Conservation (phyloP, 179 eudicot species). For the Beta macrorhiza region DNA sequence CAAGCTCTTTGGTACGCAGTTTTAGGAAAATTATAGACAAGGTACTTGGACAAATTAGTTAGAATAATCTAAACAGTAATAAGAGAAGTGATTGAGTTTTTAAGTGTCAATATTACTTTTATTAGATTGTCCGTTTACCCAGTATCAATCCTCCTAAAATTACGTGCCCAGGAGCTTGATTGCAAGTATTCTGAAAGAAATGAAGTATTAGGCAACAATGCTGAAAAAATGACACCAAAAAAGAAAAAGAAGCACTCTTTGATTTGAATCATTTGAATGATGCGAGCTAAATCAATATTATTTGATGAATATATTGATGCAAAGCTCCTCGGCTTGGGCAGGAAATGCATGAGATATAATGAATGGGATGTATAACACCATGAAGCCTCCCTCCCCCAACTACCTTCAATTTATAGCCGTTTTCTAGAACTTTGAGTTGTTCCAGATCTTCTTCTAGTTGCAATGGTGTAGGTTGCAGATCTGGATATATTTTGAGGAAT, state of each 20-base stretch:
- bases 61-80: too few relatives aligned
- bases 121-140: too few relatives aligned
- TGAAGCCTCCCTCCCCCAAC: not conserved
- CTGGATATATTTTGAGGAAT: slow-evolving; percentile 74
- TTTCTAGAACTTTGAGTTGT: slow-evolving; percentile 94
- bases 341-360: not conserved
- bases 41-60: too few relatives aligned
- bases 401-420: slow-evolving; percentile 96
- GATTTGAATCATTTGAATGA: not conserved
- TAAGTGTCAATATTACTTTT: too few relatives aligned
- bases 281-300: not conserved
- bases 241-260: not conserved
- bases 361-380: not conserved
- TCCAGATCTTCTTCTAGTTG: slow-evolving; percentile 97
- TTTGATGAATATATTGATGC: not conserved
- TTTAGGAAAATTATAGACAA: too few relatives aligned
- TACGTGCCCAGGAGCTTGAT: too few relatives aligned
- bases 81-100: too few relatives aligned
- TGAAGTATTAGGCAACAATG: not conserved
- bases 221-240: not conserved
- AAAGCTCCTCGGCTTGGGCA: not conserved
- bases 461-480: slow-evolving; percentile 77
- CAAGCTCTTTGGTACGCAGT: too few relatives aligned
- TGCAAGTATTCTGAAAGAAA: too few relatives aligned
- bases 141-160: too few relatives aligned